These are phyloP conservation scores for Sphaerobolus stellatus DNA, from an alignment of 1,284 basidiomycete genomes.

Conservation along the genomic window DNA sequence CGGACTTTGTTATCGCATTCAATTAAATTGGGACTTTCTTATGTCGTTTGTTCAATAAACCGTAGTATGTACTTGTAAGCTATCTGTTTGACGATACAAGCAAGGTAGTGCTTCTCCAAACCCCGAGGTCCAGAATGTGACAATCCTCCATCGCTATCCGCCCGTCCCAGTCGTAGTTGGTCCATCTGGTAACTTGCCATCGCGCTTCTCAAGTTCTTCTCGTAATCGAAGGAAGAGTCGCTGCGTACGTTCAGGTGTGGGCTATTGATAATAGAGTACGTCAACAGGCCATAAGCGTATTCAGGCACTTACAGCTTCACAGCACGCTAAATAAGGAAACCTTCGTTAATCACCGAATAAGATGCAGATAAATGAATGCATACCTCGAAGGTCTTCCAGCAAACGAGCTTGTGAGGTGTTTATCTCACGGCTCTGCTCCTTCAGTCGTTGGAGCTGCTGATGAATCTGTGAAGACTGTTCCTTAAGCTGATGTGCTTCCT, in stretches of 20 bases:
- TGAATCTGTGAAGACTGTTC: conserved; percentile 47
- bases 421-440: conserved; percentile 64
- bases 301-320: conserved; percentile 70
- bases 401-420: conserved; percentile 12
- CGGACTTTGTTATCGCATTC: conserved; percentile 11
- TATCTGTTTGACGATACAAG: no score
- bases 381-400: conserved; percentile 12
- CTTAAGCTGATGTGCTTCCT: conserved; percentile 70
- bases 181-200: conserved; percentile 43
- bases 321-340: conserved; percentile 47
- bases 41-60: no score
- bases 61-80: no score
- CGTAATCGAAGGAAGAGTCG: conserved; percentile 73
- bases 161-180: conserved; percentile 23
- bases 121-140: no score
- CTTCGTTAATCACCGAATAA: not conserved
- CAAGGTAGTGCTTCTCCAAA: no score
- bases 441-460: conserved; percentile 69
- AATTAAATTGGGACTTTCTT: no score
- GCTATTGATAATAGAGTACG: conserved; percentile 46
- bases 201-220: conserved; percentile 75
- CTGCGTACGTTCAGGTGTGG: conserved; percentile 75
- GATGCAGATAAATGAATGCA: not conserved
- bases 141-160: no score
- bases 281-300: conserved; percentile 7